A percentile compares a stretch with the other conserved stretches of the same genome.
Conservation (phyloP, 768 basidiomycete species). For the Arthromyces matolae region DNA sequence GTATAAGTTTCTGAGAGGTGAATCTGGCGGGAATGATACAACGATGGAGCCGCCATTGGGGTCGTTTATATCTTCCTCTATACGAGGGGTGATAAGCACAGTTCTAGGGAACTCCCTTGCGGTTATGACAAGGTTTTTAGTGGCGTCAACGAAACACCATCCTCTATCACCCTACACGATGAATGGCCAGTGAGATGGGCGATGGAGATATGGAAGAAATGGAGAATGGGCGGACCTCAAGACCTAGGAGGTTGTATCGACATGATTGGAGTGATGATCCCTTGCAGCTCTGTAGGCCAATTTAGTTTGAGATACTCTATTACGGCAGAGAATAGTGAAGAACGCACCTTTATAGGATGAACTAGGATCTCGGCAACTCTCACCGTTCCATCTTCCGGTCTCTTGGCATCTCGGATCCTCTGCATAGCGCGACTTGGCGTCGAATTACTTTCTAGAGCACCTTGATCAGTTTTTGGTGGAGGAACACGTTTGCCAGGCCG, state of each 20-base stretch:
- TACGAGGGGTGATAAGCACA: slow-evolving; percentile 59
- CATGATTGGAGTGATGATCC: slow-evolving; percentile 58
- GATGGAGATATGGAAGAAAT: neutral
- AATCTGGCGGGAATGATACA: slow-evolving; percentile 57
- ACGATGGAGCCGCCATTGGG: slow-evolving; percentile 46
- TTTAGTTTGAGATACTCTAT: neutral
- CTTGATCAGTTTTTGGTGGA: neutral
- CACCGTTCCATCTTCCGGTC: slow-evolving; percentile 27
- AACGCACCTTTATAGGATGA: slow-evolving; percentile 64
- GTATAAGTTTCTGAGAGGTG: too few species aligned
- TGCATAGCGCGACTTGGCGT: slow-evolving; percentile 1
- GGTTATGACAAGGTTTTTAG: slow-evolving; percentile 54
- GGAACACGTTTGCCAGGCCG: neutral
- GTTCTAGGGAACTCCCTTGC: slow-evolving; percentile 65
- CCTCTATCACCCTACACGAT: slow-evolving; percentile 59
- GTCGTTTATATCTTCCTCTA: slow-evolving; percentile 42
- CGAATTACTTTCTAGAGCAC: neutral
- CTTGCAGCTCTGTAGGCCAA: slow-evolving; percentile 55
- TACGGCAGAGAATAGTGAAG: neutral
- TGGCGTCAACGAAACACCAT: slow-evolving; percentile 65
- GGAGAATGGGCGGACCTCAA: slow-evolving; percentile 47
- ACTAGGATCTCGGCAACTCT: slow-evolving; percentile 55
- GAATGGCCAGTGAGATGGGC: slow-evolving; percentile 1
- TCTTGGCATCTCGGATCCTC: slow-evolving; percentile 5
- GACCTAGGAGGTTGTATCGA: slow-evolving; percentile 56